A percentile compares a stretch with the other conserved stretches of the same genome.
Evolutionary conservation across 441 rosid genomes (phyloP).

Genomic region (Adansonia madagascariensis): DNA sequence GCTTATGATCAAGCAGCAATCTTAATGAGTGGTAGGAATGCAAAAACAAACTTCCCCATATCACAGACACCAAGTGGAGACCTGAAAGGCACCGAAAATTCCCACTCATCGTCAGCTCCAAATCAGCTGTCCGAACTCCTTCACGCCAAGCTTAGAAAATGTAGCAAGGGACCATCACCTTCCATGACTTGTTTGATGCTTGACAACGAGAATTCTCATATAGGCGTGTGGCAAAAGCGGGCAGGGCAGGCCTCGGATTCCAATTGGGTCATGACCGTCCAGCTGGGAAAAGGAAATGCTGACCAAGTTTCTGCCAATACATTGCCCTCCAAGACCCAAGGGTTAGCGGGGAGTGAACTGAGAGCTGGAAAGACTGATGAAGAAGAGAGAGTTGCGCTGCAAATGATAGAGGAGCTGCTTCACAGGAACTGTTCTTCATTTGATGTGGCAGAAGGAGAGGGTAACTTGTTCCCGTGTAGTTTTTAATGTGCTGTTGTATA

Average conservation of each 20-base stretch:
- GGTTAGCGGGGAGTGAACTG: not conserved
- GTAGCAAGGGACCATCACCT: slow-evolving; percentile 72
- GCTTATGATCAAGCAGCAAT: slow-evolving; percentile 85
- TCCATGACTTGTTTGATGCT: slow-evolving; percentile 88
- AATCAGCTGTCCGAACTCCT: slow-evolving; percentile 48
- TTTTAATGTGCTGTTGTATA: not conserved
- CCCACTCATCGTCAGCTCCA: slow-evolving; percentile 46
- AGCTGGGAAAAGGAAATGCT: slow-evolving; percentile 44
- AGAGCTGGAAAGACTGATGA: slow-evolving; percentile 40
- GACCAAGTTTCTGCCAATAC: slow-evolving; percentile 19
- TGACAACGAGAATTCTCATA: slow-evolving; percentile 70
- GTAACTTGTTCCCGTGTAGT: slow-evolving; percentile 13
- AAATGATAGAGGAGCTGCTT: slow-evolving; percentile 90
- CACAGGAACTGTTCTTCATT: slow-evolving; percentile 46
- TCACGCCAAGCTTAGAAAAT: slow-evolving; percentile 64
- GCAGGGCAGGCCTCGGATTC: slow-evolving; percentile 68
- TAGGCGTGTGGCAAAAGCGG: slow-evolving; percentile 91
- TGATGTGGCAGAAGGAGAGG: slow-evolving; percentile 28
- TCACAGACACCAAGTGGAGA: slow-evolving; percentile 39
- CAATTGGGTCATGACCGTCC: slow-evolving; percentile 80
- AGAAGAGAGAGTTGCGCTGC: slow-evolving; percentile 73
- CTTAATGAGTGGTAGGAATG: slow-evolving; percentile 80
- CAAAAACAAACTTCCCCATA: slow-evolving; percentile 76
- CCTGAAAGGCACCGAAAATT: slow-evolving; percentile 19
- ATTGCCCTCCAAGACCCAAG: slow-evolving; percentile 10